Percentiles rank a stretch among this genome's conserved stretches.
phyloP scores from a whole-genome alignment of 352 stramenopile genomes.

The Pythium aphanidermatum region DNA sequence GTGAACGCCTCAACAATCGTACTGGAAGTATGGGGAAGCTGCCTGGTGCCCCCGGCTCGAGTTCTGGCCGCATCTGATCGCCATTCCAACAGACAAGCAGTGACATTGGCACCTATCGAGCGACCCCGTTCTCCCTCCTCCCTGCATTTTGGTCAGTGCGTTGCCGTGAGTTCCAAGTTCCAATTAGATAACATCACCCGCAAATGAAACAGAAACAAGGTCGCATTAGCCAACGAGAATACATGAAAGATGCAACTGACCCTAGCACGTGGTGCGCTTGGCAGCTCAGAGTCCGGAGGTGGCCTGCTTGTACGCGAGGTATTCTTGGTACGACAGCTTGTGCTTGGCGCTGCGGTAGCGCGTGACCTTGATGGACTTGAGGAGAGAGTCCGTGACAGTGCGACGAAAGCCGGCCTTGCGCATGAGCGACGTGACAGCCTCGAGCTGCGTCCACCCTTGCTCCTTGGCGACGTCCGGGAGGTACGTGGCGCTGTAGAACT shows the following conservation, averaged over 20 bases:
- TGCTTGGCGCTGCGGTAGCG: slow-evolving; percentile 80
- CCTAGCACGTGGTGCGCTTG: neutral
- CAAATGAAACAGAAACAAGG: neutral
- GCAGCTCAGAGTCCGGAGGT: neutral
- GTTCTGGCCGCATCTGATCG: slow-evolving; percentile 11
- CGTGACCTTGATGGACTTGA: slow-evolving; percentile 62
- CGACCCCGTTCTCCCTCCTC: neutral
- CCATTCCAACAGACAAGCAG: neutral
- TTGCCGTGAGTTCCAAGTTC: too few species aligned
- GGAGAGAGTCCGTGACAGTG: slow-evolving; percentile 44
- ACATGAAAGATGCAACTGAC: neutral
- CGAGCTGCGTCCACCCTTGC: slow-evolving; percentile 62
- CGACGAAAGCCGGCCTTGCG: slow-evolving; percentile 68
- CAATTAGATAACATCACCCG: neutral
- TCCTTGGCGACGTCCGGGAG: slow-evolving; percentile 71
- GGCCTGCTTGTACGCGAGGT: slow-evolving; percentile 53
- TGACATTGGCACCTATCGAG: too few species aligned
- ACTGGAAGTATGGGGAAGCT: slow-evolving; percentile 21
- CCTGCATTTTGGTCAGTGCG: too few species aligned
- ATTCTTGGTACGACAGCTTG: slow-evolving; percentile 78
- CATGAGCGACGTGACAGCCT: slow-evolving; percentile 75
- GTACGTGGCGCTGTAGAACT: slow-evolving; percentile 69
- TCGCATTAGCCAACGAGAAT: neutral
- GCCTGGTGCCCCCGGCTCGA: slow-evolving; percentile 6
- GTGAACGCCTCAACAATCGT: slow-evolving; percentile 56